phyloP scores from a whole-genome alignment of 2,329 filamentous ascomycete genomes.

The Cryphonectria carpinicola region DNA sequence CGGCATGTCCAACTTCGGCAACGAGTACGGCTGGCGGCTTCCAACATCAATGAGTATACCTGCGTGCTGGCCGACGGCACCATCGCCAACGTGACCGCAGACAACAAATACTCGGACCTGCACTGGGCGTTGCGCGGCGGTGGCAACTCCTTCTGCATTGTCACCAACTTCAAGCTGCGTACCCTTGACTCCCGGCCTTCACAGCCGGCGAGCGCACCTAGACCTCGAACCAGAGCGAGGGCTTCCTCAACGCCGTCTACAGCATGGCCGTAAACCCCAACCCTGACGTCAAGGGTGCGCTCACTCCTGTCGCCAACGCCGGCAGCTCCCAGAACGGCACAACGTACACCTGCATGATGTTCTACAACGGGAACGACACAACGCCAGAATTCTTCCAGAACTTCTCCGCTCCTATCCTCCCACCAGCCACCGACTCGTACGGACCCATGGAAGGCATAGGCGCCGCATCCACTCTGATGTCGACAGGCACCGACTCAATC shows the following conservation, averaged over 20 bases:
- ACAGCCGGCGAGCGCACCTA: constrained; percentile 14
- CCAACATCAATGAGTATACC: neutral
- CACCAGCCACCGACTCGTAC: neutral
- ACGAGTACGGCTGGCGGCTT: constrained; percentile 1
- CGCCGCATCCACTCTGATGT: neutral
- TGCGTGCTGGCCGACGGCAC: constrained; percentile 35
- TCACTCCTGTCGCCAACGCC: constrained; percentile 8
- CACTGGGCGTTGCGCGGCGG: constrained; percentile 36
- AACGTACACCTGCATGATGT: constrained; percentile 14
- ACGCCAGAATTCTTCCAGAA: constrained; percentile 12
- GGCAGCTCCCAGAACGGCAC: neutral
- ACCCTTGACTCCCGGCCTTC: constrained; percentile 21
- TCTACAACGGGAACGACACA: constrained; percentile 20
- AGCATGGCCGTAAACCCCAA: constrained; percentile 15
- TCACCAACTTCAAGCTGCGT: constrained; percentile 37
- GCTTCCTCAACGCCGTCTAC: constrained; percentile 21
- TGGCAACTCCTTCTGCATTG: constrained; percentile 38
- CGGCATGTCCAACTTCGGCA: constrained; percentile 39
- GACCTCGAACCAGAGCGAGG: neutral
- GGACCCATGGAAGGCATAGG: neutral
- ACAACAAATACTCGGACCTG: constrained; percentile 35
- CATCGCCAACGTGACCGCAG: constrained; percentile 33
- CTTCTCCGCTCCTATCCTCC: constrained; percentile 8
- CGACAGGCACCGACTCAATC: neutral
- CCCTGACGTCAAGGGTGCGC: constrained; percentile 18